Base-by-base conservation (phyloP, 2,329 filamentous ascomycete genomes). In the Microascus cirrosus region DNA sequence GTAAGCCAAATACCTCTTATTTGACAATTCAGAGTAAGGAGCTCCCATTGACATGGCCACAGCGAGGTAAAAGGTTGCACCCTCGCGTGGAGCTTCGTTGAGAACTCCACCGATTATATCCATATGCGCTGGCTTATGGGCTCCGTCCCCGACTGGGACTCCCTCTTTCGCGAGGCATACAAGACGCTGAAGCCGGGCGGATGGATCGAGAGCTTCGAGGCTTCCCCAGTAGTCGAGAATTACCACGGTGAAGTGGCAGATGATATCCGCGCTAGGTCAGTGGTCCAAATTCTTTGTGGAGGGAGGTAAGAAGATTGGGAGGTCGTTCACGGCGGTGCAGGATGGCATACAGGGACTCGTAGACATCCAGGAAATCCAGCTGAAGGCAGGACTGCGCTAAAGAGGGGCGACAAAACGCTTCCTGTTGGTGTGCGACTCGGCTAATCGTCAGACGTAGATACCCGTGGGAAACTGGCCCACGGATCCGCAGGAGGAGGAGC, bases 61-160 rank as follows among this genome's bases (percentile, higher is more conserved):
- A 42, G 36, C 52, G 64, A 71, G 18, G 66, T 74, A 57, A 72
- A 68, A 52, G 71, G 68, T 59, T 66, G 57, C 60, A 65, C 59
- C 50, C 65, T 54, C 39, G 63, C 65, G 1, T 84, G 82, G 82
- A 71, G 80, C 0, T 65, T 63, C 34, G 62, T 66, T 7, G 63
- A 68, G 3, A 65, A 74, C 48, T 64, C 74, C 61, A 76, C 84
- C 63, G 82, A 86, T 67, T 79, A 79, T 59, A 76, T 87, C 59
- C 83, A 85, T 67, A 76, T 80, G 2, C 76, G 79, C 8, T 65
- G 81, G 62, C 74, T 87, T 69, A 72, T 74, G 2, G 84, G 84
- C 20, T 75, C 77, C 53, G 78, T 86, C 61, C 68, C 72, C 1
- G 77, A 83, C 62, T 87, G 83, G 71, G 71, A 74, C 20, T 69